A percentile compares a stretch with the other conserved stretches of the same genome.
These are phyloP conservation scores for Fusarium piperis DNA, from an alignment of 2,329 filamentous ascomycete species.

Conservation along the genomic window DNA sequence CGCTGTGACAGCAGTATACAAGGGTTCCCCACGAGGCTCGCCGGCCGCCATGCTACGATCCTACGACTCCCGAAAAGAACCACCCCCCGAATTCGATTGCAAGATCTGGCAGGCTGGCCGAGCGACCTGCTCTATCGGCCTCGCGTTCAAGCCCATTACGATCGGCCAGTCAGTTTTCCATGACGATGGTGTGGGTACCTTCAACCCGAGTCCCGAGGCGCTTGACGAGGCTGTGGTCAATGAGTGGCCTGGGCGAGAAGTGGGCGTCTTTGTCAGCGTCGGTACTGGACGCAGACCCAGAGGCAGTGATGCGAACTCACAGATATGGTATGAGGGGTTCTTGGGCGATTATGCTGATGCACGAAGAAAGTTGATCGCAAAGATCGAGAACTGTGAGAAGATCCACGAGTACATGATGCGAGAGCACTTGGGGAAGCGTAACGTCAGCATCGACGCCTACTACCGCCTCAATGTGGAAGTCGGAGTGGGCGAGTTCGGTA, in stretches of 20 bases:
- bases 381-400: conserved; percentile 94
- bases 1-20: conserved; percentile 90
- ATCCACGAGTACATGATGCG: conserved; percentile 88
- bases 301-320: conserved; percentile 72
- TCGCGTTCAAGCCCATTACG: conserved; percentile 95
- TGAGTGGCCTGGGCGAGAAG: conserved; percentile 93
- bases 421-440: conserved; percentile 78
- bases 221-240: conserved; percentile 92
- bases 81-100: conserved; percentile 89
- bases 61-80: conserved; percentile 94
- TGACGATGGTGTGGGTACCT: conserved; percentile 90
- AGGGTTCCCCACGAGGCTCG: conserved; percentile 76
- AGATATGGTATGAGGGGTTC: conserved; percentile 94
- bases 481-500: conserved; percentile 94
- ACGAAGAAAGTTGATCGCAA: conserved; percentile 81
- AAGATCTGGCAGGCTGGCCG: conserved; percentile 97
- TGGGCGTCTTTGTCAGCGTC: conserved; percentile 91
- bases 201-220: conserved; percentile 86
- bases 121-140: conserved; percentile 88
- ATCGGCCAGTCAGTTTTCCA: conserved; percentile 95
- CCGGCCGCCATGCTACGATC: conserved; percentile 83
- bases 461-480: conserved; percentile 97
- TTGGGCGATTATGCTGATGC: conserved; percentile 94
- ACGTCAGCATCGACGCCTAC: conserved; percentile 89
- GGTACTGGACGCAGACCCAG: conserved; percentile 88